Percentiles rank a stretch among this genome's conserved stretches.
Evolutionary conservation across 805 yeast genomes (phyloP).

Genomic region (Metschnikowia aberdeeniae): DNA sequence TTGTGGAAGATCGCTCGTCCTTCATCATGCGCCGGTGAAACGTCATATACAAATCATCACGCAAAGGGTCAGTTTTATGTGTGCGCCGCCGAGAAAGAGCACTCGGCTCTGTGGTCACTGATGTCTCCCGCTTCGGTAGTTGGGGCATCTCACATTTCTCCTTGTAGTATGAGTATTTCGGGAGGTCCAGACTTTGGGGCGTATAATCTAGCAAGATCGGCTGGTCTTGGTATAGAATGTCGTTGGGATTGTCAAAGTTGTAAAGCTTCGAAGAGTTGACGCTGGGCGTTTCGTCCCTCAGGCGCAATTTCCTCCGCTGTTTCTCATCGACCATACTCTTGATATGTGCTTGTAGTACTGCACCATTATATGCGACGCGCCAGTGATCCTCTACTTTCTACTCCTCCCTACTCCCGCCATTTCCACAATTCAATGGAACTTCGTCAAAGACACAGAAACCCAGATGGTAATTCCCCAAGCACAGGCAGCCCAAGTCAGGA

Average conservation of each 20-base stretch:
- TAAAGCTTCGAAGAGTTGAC: slow-evolving; percentile 20
- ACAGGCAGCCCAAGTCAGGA: too few species aligned
- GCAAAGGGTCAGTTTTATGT: slow-evolving; percentile 36
- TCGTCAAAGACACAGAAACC: not conserved
- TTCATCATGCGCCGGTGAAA: slow-evolving; percentile 60
- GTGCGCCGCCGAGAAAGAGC: slow-evolving; percentile 21
- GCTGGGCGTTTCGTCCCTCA: slow-evolving; percentile 18
- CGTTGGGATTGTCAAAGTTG: slow-evolving; percentile 32
- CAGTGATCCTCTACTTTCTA: too few species aligned
- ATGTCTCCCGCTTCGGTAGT: not conserved
- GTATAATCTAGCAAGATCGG: slow-evolving; percentile 16
- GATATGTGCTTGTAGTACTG: slow-evolving; percentile 1
- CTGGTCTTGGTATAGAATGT: slow-evolving; percentile 20
- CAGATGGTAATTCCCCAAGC: not conserved
- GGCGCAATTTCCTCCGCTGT: slow-evolving; percentile 26
- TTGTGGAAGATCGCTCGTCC: slow-evolving; percentile 59
- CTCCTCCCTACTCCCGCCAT: not conserved
- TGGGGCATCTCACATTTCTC: slow-evolving; percentile 7
- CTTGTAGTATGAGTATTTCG: slow-evolving; percentile 13
- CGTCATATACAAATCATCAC: slow-evolving; percentile 38
- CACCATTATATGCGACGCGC: not conserved
- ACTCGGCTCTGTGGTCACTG: not conserved
- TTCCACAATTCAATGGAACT: not conserved
- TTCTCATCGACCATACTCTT: slow-evolving; percentile 6
- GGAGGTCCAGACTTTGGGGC: slow-evolving; percentile 1